Conservation (phyloP, 2,329 filamentous ascomycete species). For the Fusarium sp. region DNA sequence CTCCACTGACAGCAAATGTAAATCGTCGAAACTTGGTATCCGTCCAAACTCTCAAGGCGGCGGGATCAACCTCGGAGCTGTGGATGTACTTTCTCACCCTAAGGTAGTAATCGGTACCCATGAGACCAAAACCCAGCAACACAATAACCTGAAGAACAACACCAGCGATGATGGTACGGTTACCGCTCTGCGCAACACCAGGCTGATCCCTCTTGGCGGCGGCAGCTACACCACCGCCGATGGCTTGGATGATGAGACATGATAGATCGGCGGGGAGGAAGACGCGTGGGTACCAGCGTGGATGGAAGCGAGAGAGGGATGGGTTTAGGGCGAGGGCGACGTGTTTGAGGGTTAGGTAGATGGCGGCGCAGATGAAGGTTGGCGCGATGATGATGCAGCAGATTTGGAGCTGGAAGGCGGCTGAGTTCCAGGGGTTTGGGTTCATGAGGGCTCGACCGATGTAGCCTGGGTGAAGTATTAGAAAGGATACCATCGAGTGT, state of each 20-base stretch:
- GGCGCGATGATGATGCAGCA: constrained; percentile 68
- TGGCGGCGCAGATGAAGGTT: constrained; percentile 69
- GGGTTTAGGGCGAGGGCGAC: constrained; percentile 61
- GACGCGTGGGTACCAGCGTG: constrained; percentile 64
- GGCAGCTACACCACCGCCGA: constrained; percentile 67
- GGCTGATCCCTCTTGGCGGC: constrained; percentile 54
- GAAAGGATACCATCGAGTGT: background rate
- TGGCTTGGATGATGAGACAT: constrained; percentile 68
- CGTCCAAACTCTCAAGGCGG: constrained; percentile 53
- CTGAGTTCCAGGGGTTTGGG: constrained; percentile 64
- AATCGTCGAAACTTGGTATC: constrained; percentile 57
- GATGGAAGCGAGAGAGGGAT: constrained; percentile 60
- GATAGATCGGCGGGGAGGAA: constrained; percentile 70
- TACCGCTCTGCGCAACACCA: constrained; percentile 56
- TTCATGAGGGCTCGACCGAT: constrained; percentile 61
- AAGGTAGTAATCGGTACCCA: constrained; percentile 58
- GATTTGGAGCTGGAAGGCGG: constrained; percentile 69
- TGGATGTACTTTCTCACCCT: constrained; percentile 54
- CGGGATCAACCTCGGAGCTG: constrained; percentile 43
- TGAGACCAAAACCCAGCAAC: constrained; percentile 56
- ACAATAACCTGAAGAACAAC: constrained; percentile 65
- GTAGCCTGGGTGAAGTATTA: constrained; percentile 59
- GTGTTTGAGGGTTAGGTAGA: constrained; percentile 74
- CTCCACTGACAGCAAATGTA: constrained; percentile 54
- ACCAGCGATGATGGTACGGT: constrained; percentile 64